Percentiles rank a stretch among this genome's conserved stretches.
phyloP scores from a whole-genome alignment of 2,329 filamentous ascomycete species.

The Diaporthe vexans region DNA sequence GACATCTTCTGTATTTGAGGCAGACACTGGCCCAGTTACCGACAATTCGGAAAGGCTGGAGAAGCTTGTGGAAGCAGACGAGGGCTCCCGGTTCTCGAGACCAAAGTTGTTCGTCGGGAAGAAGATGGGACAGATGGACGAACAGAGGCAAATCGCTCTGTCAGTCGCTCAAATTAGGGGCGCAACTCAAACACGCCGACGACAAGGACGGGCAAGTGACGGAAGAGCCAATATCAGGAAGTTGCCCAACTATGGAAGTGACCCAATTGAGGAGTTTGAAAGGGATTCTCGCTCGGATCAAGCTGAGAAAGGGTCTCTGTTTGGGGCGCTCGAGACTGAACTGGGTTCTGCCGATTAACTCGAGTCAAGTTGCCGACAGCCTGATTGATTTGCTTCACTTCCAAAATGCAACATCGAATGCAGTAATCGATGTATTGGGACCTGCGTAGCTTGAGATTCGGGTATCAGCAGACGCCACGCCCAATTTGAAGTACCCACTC shows the following conservation, averaged over 20 bases:
- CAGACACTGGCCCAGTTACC: background rate
- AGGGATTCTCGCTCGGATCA: constrained; percentile 36
- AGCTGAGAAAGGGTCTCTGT: constrained; percentile 43
- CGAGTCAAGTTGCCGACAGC: background rate
- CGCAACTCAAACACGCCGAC: constrained; percentile 11
- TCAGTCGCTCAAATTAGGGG: constrained; percentile 37
- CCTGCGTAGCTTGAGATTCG: background rate
- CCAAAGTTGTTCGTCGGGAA: constrained; percentile 50
- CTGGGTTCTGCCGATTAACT: constrained; percentile 8
- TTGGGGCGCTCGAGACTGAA: constrained; percentile 47
- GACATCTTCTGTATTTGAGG: background rate
- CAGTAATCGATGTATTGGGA: background rate
- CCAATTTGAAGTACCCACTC: background rate
- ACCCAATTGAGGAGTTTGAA: constrained; percentile 52
- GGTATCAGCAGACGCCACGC: background rate
- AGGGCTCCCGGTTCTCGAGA: constrained; percentile 46
- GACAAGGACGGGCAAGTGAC: constrained; percentile 38
- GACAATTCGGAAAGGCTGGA: background rate
- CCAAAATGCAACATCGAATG: background rate
- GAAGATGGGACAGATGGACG: constrained; percentile 31
- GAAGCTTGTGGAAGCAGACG: background rate
- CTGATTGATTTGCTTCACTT: background rate
- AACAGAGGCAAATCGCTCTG: constrained; percentile 35
- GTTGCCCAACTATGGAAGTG: constrained; percentile 49
- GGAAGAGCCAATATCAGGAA: constrained; percentile 49